Percentiles rank a stretch among this genome's conserved stretches.
Evolutionary conservation across 2,329 filamentous ascomycete genomes (phyloP).

Genomic region (Hypocreales sp.): DNA sequence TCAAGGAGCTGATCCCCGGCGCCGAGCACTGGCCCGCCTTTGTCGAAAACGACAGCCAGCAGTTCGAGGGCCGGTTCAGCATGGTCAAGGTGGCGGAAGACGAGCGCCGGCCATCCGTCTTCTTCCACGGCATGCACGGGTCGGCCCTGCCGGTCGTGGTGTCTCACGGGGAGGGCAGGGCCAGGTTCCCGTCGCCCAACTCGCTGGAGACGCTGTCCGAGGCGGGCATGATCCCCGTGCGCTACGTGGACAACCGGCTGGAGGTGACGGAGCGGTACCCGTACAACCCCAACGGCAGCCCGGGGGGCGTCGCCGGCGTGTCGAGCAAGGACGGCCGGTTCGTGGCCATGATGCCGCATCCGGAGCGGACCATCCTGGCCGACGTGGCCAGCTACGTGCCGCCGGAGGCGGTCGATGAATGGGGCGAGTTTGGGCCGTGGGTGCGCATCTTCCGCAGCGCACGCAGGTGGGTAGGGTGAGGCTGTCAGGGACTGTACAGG

Average conservation of each 20-base stretch:
- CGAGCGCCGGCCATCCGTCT: conserved; percentile 48
- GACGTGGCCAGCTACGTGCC: conserved; percentile 67
- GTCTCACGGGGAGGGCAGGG: conserved; percentile 83
- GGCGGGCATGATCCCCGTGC: conserved; percentile 57
- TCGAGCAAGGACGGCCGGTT: conserved; percentile 65
- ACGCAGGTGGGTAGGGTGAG: conserved; percentile 67
- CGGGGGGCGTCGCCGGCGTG: conserved; percentile 67
- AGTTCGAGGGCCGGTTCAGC: conserved; percentile 77
- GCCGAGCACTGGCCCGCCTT: conserved; percentile 73
- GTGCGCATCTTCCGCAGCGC: conserved; percentile 75
- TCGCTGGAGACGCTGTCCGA: conserved; percentile 39
- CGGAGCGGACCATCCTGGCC: conserved; percentile 73
- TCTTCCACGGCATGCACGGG: conserved; percentile 77
- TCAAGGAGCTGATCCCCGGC: conserved; percentile 73
- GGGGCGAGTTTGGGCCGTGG: conserved; percentile 79
- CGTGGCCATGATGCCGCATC: conserved; percentile 84
- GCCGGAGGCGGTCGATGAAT: conserved; percentile 37
- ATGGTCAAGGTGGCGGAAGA: conserved; percentile 66
- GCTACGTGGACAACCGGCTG: conserved; percentile 71
- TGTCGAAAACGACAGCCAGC: conserved; percentile 68
- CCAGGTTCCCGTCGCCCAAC: conserved; percentile 45
- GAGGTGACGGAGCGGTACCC: conserved; percentile 71
- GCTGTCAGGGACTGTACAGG: no score
- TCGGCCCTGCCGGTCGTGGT: conserved; percentile 73
- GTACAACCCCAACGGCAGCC: conserved; percentile 74